phyloP scores from a whole-genome alignment of 768 basidiomycete genomes.

The Amylocystis lapponica region DNA sequence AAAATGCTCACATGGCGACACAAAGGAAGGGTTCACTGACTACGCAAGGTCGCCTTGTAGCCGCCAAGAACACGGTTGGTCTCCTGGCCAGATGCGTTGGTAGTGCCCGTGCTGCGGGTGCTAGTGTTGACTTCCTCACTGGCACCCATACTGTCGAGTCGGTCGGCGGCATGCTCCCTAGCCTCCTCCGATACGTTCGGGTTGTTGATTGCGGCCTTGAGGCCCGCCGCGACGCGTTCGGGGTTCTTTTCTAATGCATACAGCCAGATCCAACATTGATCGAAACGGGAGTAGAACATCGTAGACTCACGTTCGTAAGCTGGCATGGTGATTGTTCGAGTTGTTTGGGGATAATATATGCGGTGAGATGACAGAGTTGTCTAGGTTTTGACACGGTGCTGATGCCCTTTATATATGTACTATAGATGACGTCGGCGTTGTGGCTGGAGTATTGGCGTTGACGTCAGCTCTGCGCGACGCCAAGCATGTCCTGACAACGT shows the following conservation, averaged over 20 bases:
- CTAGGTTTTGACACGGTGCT: too few species aligned
- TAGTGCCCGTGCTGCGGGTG: background rate
- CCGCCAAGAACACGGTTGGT: slow-evolving; percentile 33
- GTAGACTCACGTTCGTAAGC: too few species aligned
- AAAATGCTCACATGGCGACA: background rate
- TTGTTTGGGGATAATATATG: too few species aligned
- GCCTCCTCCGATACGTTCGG: slow-evolving; percentile 52
- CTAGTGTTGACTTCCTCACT: slow-evolving; percentile 7
- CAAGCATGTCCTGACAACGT: too few species aligned
- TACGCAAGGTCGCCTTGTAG: slow-evolving; percentile 44
- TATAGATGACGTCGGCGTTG: too few species aligned
- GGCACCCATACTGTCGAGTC: slow-evolving; percentile 36
- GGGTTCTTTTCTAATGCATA: slow-evolving; percentile 37
- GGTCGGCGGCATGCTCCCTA: slow-evolving; percentile 40
- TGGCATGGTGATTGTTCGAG: too few species aligned
- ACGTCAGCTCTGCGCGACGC: too few species aligned
- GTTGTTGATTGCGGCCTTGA: slow-evolving; percentile 55
- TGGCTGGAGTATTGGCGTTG: too few species aligned
- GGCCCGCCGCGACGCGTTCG: slow-evolving; percentile 46
- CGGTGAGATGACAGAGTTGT: too few species aligned
- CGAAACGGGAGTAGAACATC: too few species aligned
- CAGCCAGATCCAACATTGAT: too few species aligned
- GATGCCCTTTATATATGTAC: too few species aligned
- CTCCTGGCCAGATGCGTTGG: slow-evolving; percentile 11
- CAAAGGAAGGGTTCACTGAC: slow-evolving; percentile 20